Percentiles rank a stretch among this genome's conserved stretches.
phyloP scores from a whole-genome alignment of 2,329 filamentous ascomycete species.

The Microcyclospora pomicola region DNA sequence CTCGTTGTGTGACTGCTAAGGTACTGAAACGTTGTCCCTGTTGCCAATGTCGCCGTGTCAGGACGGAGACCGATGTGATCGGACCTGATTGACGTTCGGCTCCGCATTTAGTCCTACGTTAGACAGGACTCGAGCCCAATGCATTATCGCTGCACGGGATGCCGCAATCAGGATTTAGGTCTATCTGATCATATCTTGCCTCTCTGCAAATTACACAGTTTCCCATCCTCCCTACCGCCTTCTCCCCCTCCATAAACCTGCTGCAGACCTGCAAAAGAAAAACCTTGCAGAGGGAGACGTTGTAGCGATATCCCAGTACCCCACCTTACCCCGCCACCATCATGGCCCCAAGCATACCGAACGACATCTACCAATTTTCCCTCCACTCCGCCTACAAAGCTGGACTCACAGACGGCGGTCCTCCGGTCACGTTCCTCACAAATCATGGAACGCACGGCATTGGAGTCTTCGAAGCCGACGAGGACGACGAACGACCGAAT shows the following conservation, averaged over 20 bases:
- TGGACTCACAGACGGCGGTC: slow-evolving; percentile 24
- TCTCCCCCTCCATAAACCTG: neutral
- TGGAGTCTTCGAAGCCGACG: slow-evolving; percentile 25
- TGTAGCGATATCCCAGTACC: no score
- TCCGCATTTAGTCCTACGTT: no score
- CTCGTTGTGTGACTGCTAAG: no score
- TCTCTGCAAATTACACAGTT: no score
- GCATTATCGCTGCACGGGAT: no score
- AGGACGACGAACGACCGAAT: slow-evolving; percentile 8
- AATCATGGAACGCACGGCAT: slow-evolving; percentile 31
- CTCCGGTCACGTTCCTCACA: slow-evolving; percentile 23
- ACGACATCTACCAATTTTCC: slow-evolving; percentile 34
- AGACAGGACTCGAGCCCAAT: no score
- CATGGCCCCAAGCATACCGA: slow-evolving; percentile 29
- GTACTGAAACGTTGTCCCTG: no score
- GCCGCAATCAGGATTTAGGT: no score
- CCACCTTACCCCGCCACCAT: neutral
- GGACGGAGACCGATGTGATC: no score
- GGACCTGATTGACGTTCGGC: no score
- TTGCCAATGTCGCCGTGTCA: no score
- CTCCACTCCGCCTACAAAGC: slow-evolving; percentile 24
- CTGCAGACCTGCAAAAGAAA: neutral
- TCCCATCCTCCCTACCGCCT: neutral
- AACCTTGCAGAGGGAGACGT: neutral
- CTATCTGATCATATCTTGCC: no score